Evolutionary conservation across 116 monocot species (phyloP).

Genomic region (Thalassia testudinum): DNA sequence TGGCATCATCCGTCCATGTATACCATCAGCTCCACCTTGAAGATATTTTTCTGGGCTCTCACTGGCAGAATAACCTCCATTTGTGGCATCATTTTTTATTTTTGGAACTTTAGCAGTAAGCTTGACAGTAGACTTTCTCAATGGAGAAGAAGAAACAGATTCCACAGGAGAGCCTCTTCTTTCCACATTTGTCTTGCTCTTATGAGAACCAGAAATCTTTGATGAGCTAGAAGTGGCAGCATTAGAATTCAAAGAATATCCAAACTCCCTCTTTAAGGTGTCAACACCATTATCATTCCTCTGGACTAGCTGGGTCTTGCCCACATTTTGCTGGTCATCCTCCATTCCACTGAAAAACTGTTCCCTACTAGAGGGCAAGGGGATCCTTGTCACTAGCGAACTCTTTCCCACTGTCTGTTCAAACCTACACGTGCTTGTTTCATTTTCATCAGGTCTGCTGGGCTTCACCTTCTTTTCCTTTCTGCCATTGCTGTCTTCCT

Average conservation of each 20-base stretch:
- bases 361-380: constrained; percentile 5
- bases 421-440: constrained; percentile 7
- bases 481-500: background rate
- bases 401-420: constrained; percentile 12
- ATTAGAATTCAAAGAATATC: constrained; percentile 15
- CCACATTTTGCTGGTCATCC: constrained; percentile 6
- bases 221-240: constrained; percentile 77
- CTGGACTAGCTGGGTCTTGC: constrained; percentile 10
- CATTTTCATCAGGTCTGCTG: constrained; percentile 21
- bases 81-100: constrained; percentile 18
- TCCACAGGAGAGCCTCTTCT: constrained; percentile 71
- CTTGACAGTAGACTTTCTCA: constrained; percentile 30
- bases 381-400: no score
- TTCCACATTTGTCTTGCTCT: constrained; percentile 53
- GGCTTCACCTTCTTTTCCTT: constrained; percentile 39
- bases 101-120: constrained; percentile 10
- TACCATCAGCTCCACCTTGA: background rate
- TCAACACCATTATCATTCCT: constrained; percentile 18
- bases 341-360: constrained; percentile 7
- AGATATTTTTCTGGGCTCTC: background rate
- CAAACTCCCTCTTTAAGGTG: constrained; percentile 27
- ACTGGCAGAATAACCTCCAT: background rate
- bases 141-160: constrained; percentile 91
- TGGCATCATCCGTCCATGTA: background rate
- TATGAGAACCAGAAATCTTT: constrained; percentile 60